Conservation (phyloP, 768 basidiomycete genomes). For the Rhodosporidiobolus sp. region DNA sequence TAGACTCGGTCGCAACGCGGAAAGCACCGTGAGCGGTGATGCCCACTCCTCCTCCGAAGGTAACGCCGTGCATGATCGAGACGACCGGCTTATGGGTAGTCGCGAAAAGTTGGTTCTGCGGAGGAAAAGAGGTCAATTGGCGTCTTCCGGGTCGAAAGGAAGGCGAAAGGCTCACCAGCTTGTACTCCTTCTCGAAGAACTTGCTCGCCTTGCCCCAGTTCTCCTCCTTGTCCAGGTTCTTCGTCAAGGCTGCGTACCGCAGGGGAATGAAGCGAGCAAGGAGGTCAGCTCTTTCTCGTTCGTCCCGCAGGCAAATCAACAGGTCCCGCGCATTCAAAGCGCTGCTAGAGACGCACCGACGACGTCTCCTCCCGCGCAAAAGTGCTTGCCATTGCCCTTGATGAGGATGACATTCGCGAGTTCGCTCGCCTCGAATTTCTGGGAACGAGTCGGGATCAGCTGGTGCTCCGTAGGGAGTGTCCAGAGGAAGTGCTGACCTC, state of each 20-base stretch:
- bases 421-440: constrained; percentile 71
- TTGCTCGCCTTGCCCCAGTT: constrained; percentile 67
- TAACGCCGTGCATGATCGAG: constrained; percentile 81
- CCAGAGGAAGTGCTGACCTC: constrained; percentile 56
- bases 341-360: constrained; percentile 63
- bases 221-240: constrained; percentile 48
- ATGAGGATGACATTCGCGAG: constrained; percentile 71
- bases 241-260: constrained; percentile 23
- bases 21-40: constrained; percentile 78
- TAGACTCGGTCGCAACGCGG: constrained; percentile 89
- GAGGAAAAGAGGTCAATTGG: constrained; percentile 22
- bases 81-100: constrained; percentile 73
- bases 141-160: constrained; percentile 26
- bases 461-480: background rate
- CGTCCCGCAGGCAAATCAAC: constrained; percentile 11
- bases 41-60: constrained; percentile 95
- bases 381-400: constrained; percentile 65
- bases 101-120: constrained; percentile 38
- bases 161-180: constrained; percentile 31
- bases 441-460: background rate
- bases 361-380: constrained; percentile 95
- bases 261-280: too few species aligned
- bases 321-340: background rate
- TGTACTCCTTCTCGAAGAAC: constrained; percentile 81
- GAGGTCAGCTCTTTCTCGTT: background rate